Evolutionary conservation across 169 alveolate genomes (phyloP), one percentile per base, ranked within the genome.

Genomic region (Ichthyophthirius multifiliis): DNA sequence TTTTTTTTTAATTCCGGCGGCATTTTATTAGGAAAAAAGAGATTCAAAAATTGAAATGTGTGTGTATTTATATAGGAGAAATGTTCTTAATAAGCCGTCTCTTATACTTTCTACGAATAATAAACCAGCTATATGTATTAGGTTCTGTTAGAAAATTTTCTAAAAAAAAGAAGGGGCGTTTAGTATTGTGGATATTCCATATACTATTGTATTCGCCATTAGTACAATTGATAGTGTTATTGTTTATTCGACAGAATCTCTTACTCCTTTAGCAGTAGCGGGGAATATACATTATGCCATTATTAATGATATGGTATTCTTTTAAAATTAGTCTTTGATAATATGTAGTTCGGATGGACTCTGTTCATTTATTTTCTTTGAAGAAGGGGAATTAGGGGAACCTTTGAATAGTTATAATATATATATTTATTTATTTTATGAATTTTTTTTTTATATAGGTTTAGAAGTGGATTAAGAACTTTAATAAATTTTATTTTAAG

Each of bases 231-330:
- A 92, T 82, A 83, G 87, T 76, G 89, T 92, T 7, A 46, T 89
- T 41, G 83, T 92, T 7, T 92, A 92, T 77, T 85, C 94, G n/a
- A 92, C 94, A 3, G 92, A 87, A 45, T 85, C 93, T 31, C 76
- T 78, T 12, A 81, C 76, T 30, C 96, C 96, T 23, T 35, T 85
- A 35, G 87, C 90, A 55, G 85, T 90, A 15, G 74, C 90, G 41
- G 93, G 92, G 9, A 92, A 90, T 75, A 83, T 88, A 5, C 96
- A 92, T 74, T 92, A 82, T 79, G 95, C 92, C 30, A 76, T 90
- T 5, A 87, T 92, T 20, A 92, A 92, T 20, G 96, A 92, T 80
- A 48, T 88, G 32, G 74, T 90, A 47, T 92, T 92, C 91, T 74
- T 76, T 43, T 91, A 86, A 12, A 89, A 73, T 55, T 77, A 81